Base-by-base conservation (phyloP, 495 filamentous ascomycete species). In the Hypoxylon crocopeplum region DNA sequence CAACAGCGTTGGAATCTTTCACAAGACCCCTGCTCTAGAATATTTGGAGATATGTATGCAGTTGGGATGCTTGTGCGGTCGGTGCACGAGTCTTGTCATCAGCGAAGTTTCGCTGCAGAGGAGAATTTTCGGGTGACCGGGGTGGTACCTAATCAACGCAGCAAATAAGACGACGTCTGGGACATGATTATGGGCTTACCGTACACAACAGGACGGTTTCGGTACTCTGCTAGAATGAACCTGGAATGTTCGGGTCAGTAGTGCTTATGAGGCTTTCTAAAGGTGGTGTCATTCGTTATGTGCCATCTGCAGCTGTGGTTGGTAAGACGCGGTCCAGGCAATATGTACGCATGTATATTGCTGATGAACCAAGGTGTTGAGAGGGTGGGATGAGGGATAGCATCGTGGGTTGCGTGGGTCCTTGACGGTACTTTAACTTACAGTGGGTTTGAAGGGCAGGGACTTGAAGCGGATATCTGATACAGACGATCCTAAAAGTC, bases 181-280 rank as follows among this genome's bases (percentile, higher is more conserved):
- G 30, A 42, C 42, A 45, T 40, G 24, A 17, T 44, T n/a, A 37
- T 50, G 34, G 44, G 49, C 32, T 15, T 46, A 25, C 29, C 48
- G 60, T 65, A 54, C 62, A 65, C 62, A 21, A 42, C 57, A 66
- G 51, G 45, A 56, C 56, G 56, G 51, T 61, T 62, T 66, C 57
- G 62, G 62, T 66, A 62, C 62, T 56, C 52, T 60, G 36, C 56
- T 66, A 54, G 47, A 59, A 66, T 27, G 40, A 48, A 40, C 47
- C 40, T 53, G 57, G 56, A 61, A 57, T 48, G 46, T 57, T 49
- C 48, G 34, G 49, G 33, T 29, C 24, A 27, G 49, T 64, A 59
- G 61, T 62, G 56, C 57, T 66, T 66, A 60, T 59, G 41, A 38
- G 49, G 48, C 45, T 38, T n/a, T 56, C 50, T 33, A 50, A 56